Conservation (phyloP, 1,284 basidiomycete genomes). For the Rhizoctonia solani region DNA sequence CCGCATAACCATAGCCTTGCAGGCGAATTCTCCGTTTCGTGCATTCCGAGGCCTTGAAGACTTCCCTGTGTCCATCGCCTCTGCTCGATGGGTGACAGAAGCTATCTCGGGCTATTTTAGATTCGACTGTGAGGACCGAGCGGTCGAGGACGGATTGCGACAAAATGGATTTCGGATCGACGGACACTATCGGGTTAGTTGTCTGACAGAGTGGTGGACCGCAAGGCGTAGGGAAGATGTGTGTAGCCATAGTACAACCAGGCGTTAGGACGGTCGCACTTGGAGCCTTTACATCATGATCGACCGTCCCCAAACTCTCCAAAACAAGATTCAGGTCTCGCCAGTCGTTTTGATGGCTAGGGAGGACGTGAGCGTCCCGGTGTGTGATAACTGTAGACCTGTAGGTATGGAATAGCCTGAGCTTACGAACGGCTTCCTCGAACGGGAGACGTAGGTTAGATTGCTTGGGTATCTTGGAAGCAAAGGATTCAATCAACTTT, state of each 20-base stretch:
- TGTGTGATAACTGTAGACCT: slow-evolving; percentile 47
- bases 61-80: slow-evolving; percentile 42
- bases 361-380: slow-evolving; percentile 62
- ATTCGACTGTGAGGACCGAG: slow-evolving; percentile 57
- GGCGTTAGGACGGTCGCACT: slow-evolving; percentile 46
- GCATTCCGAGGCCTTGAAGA: slow-evolving; percentile 44
- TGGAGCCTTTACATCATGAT: slow-evolving; percentile 37
- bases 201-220: slow-evolving; percentile 60
- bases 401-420: slow-evolving; percentile 57
- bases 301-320: slow-evolving; percentile 34
- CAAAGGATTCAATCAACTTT: slow-evolving; percentile 53
- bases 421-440: slow-evolving; percentile 48
- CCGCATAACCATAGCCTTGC: slow-evolving; percentile 64
- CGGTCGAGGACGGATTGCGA: slow-evolving; percentile 64
- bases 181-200: slow-evolving; percentile 68
- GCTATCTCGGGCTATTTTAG: slow-evolving; percentile 51
- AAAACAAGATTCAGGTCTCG: slow-evolving; percentile 68
- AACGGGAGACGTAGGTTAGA: slow-evolving; percentile 42
- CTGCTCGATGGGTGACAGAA: slow-evolving; percentile 11
- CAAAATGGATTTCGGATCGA: slow-evolving; percentile 54
- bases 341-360: slow-evolving; percentile 53
- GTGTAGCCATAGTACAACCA: slow-evolving; percentile 67
- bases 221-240: slow-evolving; percentile 48
- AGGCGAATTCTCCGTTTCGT: slow-evolving; percentile 39
- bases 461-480: slow-evolving; percentile 44